Evolutionary conservation across 108 stramenopile species (phyloP).

Genomic region (Pseudonitzschia multistriata): DNA sequence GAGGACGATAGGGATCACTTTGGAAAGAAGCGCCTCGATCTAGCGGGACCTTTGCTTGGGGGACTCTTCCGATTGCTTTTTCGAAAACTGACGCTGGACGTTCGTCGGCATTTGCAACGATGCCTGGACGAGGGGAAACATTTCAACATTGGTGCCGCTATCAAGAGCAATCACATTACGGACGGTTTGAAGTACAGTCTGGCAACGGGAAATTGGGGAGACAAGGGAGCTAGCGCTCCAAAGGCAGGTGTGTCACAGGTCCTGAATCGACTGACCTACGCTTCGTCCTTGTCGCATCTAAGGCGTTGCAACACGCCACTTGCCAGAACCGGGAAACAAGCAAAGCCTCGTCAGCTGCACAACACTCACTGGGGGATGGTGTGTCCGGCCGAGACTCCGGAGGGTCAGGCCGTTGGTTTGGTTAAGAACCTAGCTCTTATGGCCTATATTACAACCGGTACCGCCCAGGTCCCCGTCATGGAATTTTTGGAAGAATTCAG

Average conservation of each 20-base stretch:
- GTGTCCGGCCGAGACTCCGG: conserved; percentile 97
- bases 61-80: conserved; percentile 96
- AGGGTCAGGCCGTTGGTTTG: conserved; percentile 97
- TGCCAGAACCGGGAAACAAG: conserved; percentile 97
- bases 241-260: conserved; percentile 99
- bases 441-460: conserved; percentile 97
- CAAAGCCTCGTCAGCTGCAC: conserved; percentile 97
- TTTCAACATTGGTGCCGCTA: conserved; percentile 93
- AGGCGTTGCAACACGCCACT: conserved; percentile 97
- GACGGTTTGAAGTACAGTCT: conserved; percentile 96
- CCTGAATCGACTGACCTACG: conserved; percentile 97
- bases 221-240: conserved; percentile 78
- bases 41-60: conserved; percentile 97
- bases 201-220: conserved; percentile 99
- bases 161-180: conserved; percentile 95
- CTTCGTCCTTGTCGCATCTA: conserved; percentile 96
- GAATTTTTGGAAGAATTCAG: conserved; percentile 96
- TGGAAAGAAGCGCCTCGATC: conserved; percentile 99
- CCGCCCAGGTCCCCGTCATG: conserved; percentile 87
- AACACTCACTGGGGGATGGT: conserved; percentile 99
- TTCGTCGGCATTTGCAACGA: conserved; percentile 90
- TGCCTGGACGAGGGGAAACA: conserved; percentile 95
- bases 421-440: conserved; percentile 98
- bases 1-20: conserved; percentile 99
- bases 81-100: conserved; percentile 92